A percentile compares a stretch with the other conserved stretches of the same genome.
phyloP scores from a whole-genome alignment of 2,329 filamentous ascomycete species.

The Pseudogymnoascus sp. region DNA sequence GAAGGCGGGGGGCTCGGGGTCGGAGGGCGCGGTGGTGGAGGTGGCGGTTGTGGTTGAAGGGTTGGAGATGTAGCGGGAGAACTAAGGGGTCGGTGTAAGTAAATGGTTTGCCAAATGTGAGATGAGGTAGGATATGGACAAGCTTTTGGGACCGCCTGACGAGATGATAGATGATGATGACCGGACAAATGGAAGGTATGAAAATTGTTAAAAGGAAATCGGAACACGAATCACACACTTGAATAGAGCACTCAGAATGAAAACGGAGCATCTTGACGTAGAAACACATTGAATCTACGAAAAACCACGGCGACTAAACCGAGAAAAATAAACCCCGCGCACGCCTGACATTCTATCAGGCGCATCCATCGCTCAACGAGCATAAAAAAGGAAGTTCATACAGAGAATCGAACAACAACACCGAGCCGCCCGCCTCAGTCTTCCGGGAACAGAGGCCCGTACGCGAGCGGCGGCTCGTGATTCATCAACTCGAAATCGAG shows the following conservation, averaged over 20 bases:
- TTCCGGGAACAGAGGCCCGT: slow-evolving; percentile 1
- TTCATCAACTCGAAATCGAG: slow-evolving; percentile 30
- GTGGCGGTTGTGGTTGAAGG: slow-evolving; percentile 27
- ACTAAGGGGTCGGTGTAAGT: slow-evolving; percentile 20
- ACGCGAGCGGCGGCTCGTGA: slow-evolving; percentile 24
- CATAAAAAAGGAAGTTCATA: not conserved
- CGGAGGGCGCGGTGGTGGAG: slow-evolving; percentile 34
- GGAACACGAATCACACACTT: slow-evolving; percentile 8
- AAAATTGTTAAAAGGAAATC: not conserved
- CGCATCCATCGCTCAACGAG: not conserved
- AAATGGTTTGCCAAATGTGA: slow-evolving; percentile 1
- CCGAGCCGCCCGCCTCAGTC: not conserved
- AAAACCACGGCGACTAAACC: slow-evolving; percentile 7
- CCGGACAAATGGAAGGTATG: not conserved
- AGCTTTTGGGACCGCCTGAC: not conserved
- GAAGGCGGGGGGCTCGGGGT: slow-evolving; percentile 46
- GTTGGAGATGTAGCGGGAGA: slow-evolving; percentile 30
- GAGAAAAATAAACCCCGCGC: not conserved
- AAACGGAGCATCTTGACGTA: slow-evolving; percentile 1
- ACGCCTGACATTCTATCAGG: slow-evolving; percentile 6
- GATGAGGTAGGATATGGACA: not conserved
- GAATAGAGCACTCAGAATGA: not conserved
- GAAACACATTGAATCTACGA: slow-evolving; percentile 4
- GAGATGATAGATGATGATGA: not conserved
- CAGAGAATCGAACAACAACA: not conserved